A percentile compares a stretch with the other conserved stretches of the same genome.
Conservation (phyloP, 2,329 filamentous ascomycete genomes). For the Hymenoscyphus salicellus region DNA sequence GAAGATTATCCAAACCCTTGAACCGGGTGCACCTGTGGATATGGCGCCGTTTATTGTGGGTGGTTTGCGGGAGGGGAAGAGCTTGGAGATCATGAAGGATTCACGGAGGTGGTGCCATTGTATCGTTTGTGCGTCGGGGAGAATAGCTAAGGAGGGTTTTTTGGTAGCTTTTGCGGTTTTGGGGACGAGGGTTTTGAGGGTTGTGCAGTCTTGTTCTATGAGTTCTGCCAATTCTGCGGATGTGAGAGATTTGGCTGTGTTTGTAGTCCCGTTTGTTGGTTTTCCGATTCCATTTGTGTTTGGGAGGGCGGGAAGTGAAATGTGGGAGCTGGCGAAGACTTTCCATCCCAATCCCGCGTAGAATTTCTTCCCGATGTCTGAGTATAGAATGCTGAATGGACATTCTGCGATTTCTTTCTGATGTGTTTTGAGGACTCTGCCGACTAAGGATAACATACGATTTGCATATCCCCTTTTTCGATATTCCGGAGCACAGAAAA, state of each 20-base stretch:
- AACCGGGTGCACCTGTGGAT: slow-evolving; percentile 48
- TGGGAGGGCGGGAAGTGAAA: slow-evolving; percentile 53
- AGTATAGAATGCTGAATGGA: slow-evolving; percentile 77
- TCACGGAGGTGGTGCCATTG: slow-evolving; percentile 79
- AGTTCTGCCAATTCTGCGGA: slow-evolving; percentile 56
- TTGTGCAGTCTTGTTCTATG: slow-evolving; percentile 60
- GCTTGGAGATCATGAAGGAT: slow-evolving; percentile 67
- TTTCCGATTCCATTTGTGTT: slow-evolving; percentile 28
- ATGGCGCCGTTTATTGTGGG: slow-evolving; percentile 70
- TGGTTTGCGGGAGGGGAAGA: slow-evolving; percentile 48
- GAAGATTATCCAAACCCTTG: slow-evolving; percentile 73
- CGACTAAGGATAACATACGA: slow-evolving; percentile 69
- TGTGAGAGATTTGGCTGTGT: slow-evolving; percentile 44
- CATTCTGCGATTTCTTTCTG: slow-evolving; percentile 46
- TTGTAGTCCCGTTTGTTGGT: slow-evolving; percentile 17
- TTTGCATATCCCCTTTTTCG: slow-evolving; percentile 73
- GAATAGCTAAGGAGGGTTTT: slow-evolving; percentile 53
- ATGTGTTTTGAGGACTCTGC: slow-evolving; percentile 50
- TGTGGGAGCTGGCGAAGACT: slow-evolving; percentile 67
- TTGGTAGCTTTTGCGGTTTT: slow-evolving; percentile 43
- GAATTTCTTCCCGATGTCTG: slow-evolving; percentile 80
- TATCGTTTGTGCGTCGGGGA: slow-evolving; percentile 66
- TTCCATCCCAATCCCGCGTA: slow-evolving; percentile 78
- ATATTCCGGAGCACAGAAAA: slow-evolving; percentile 68
- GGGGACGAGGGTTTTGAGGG: slow-evolving; percentile 49